phyloP scores from a whole-genome alignment of 2,329 filamentous ascomycete genomes.

The Alternaria dauci region DNA sequence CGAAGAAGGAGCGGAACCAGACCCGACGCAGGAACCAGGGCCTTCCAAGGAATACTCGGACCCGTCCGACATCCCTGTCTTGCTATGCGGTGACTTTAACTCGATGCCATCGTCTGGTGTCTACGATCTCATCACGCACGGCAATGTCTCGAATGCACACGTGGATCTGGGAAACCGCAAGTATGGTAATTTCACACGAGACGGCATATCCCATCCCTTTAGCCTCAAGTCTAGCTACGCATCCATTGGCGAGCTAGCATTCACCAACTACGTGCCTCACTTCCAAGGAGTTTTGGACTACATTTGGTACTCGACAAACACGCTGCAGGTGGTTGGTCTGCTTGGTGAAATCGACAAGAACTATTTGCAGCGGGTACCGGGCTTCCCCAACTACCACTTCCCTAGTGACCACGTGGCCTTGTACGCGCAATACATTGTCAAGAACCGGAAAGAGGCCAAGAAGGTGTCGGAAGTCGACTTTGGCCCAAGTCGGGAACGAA shows the following conservation, averaged over 20 bases:
- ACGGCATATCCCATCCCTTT: constrained; percentile 95
- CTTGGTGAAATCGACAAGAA: constrained; percentile 86
- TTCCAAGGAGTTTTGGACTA: constrained; percentile 95
- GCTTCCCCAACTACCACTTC: constrained; percentile 94
- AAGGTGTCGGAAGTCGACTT: constrained; percentile 51
- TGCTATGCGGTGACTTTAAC: constrained; percentile 97
- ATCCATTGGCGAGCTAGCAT: constrained; percentile 83
- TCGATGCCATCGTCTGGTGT: constrained; percentile 87
- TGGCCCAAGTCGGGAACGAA: constrained; percentile 45
- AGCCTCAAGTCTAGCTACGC: constrained; percentile 90
- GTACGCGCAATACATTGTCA: constrained; percentile 88
- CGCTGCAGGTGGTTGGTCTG: constrained; percentile 81
- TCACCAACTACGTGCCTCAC: constrained; percentile 96
- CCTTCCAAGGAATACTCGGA: constrained; percentile 87
- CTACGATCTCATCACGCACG: constrained; percentile 86
- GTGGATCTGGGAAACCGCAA: constrained; percentile 79
- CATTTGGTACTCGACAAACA: constrained; percentile 96
- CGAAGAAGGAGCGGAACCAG: constrained; percentile 59
- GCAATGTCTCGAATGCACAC: constrained; percentile 79
- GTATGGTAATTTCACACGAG: constrained; percentile 91
- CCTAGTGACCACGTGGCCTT: constrained; percentile 91
- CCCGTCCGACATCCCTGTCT: constrained; percentile 85
- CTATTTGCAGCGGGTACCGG: constrained; percentile 85
- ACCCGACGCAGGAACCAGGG: constrained; percentile 70
- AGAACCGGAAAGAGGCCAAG: constrained; percentile 79